Conservation (phyloP, 306 rosid species). For the Acmispon strigosus region DNA sequence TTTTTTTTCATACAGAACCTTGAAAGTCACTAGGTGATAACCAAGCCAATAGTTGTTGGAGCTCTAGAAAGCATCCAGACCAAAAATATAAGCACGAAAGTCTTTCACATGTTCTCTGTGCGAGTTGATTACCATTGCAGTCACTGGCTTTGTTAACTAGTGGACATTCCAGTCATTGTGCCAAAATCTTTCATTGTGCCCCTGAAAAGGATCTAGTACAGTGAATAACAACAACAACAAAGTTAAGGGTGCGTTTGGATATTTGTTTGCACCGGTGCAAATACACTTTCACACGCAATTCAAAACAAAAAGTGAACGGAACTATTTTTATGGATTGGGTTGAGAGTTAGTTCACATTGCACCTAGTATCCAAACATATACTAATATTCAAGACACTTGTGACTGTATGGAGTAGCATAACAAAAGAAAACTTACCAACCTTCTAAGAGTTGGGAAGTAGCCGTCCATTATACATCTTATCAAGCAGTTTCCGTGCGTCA, state of each 20-base stretch:
- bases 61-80: conserved; percentile 14
- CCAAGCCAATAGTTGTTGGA: conserved; percentile 9
- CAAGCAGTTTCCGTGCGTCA: conserved; percentile 69
- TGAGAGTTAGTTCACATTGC: no score
- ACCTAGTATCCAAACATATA: no score
- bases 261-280: no score
- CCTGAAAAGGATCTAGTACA: conserved; percentile 13
- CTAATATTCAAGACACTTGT: neutral
- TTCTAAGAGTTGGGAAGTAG: conserved; percentile 63
- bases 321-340: no score
- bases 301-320: no score
- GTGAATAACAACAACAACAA: conserved; percentile 3
- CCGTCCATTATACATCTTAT: conserved; percentile 88
- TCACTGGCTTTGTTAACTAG: conserved; percentile 6
- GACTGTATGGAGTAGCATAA: neutral
- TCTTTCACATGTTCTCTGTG: neutral
- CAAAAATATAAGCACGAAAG: conserved; percentile 16
- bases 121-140: neutral
- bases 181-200: conserved; percentile 16
- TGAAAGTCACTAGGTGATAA: neutral
- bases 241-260: no score
- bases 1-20: conserved; percentile 17
- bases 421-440: conserved; percentile 10
- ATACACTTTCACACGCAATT: no score
- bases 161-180: neutral